phyloP scores from a whole-genome alignment of 768 basidiomycete species.

The Rhizopogon vesiculosus region DNA sequence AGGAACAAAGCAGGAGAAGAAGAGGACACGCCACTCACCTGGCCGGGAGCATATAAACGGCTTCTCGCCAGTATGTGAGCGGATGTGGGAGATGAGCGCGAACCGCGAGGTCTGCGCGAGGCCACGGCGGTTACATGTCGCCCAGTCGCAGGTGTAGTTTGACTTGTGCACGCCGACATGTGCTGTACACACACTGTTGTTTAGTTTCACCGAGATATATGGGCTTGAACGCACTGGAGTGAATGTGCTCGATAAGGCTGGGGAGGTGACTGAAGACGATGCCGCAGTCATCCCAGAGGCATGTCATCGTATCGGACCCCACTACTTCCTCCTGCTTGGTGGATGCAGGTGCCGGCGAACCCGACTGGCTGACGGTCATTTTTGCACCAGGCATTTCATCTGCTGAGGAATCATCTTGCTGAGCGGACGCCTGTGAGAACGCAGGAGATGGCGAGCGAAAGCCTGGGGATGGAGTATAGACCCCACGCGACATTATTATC shows the following conservation, averaged over 20 bases:
- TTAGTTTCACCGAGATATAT: neutral
- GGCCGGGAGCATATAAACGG: constrained; percentile 81
- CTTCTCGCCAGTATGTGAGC: constrained; percentile 93
- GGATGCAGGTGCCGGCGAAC: constrained; percentile 18
- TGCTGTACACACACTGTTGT: constrained; percentile 33
- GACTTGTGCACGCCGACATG: constrained; percentile 85
- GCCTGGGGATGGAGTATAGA: constrained; percentile 33
- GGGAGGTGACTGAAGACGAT: constrained; percentile 67
- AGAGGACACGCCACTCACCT: constrained; percentile 42
- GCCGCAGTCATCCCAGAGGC: constrained; percentile 83
- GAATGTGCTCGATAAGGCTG: constrained; percentile 79
- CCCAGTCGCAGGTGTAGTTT: constrained; percentile 88
- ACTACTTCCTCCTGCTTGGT: constrained; percentile 14
- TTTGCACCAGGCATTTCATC: constrained; percentile 15
- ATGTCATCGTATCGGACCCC: constrained; percentile 58
- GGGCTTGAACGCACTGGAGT: constrained; percentile 52
- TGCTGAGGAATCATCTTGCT: constrained; percentile 22
- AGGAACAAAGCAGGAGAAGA: neutral
- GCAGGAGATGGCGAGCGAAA: constrained; percentile 38
- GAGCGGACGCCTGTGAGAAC: constrained; percentile 30
- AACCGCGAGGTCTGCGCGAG: constrained; percentile 86
- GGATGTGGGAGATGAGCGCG: constrained; percentile 84
- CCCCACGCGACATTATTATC: constrained; percentile 18
- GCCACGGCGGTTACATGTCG: constrained; percentile 72
- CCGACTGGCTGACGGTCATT: constrained; percentile 7